Evolutionary conservation across 129 eudicot species (phyloP).

Genomic region (Logfia minima): DNA sequence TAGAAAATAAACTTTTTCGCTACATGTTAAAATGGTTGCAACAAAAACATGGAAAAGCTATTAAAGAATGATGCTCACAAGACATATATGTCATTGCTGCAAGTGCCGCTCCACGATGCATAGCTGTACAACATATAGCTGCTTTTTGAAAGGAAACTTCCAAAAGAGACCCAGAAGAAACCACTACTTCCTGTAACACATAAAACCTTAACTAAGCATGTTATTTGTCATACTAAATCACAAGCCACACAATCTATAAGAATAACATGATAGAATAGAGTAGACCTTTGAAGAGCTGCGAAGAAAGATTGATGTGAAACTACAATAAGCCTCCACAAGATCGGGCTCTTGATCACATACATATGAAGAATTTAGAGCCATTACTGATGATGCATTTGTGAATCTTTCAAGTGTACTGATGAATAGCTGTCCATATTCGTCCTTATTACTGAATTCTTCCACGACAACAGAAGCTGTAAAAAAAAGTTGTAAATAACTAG

Average conservation of each 20-base stretch:
- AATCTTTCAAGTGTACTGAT: constrained; percentile 83
- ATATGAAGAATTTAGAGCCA: constrained; percentile 90
- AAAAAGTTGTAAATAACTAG: constrained; percentile 4
- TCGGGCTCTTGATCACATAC: constrained; percentile 98
- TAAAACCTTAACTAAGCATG: constrained; percentile 18
- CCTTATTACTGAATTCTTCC: constrained; percentile 86
- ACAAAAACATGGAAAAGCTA: not conserved
- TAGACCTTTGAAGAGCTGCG: constrained; percentile 64
- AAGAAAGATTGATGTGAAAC: constrained; percentile 69
- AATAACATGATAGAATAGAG: constrained; percentile 4
- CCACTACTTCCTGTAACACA: constrained; percentile 70
- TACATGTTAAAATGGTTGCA: not conserved
- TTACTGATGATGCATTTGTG: constrained; percentile 71
- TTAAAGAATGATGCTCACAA: constrained; percentile 48
- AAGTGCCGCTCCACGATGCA: constrained; percentile 99
- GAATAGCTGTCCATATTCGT: constrained; percentile 74
- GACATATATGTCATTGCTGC: constrained; percentile 93
- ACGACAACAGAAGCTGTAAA: constrained; percentile 71
- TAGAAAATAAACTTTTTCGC: not conserved
- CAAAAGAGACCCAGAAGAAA: constrained; percentile 72
- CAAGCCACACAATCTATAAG: constrained; percentile 18
- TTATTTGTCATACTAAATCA: not conserved
- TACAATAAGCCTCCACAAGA: constrained; percentile 86
- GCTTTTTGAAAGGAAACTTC: constrained; percentile 93
- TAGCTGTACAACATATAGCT: constrained; percentile 89